phyloP scores from a whole-genome alignment of 2,329 filamentous ascomycete species.

The Tothia fuscella region DNA sequence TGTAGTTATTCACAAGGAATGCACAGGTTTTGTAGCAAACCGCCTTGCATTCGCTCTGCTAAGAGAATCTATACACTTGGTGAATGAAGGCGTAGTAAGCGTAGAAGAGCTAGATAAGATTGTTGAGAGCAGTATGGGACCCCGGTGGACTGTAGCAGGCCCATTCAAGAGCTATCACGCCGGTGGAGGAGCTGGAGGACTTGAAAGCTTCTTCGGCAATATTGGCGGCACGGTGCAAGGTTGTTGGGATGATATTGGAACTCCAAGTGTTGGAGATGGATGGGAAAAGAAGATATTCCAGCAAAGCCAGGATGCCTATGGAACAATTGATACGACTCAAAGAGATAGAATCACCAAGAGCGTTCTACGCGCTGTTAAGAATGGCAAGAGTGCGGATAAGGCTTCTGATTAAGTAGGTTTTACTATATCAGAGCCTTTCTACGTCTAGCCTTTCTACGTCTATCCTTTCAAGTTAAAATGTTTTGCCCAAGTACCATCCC shows the following conservation, averaged over 20 bases:
- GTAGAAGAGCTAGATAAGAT: conserved; percentile 43
- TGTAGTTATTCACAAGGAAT: conserved; percentile 39
- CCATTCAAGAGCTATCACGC: conserved; percentile 49
- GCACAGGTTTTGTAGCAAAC: conserved; percentile 46
- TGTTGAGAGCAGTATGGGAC: conserved; percentile 40
- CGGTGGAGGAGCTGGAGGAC: conserved; percentile 42
- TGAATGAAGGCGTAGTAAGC: conserved; percentile 39
- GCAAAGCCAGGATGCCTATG: conserved; percentile 37
- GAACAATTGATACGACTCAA: conserved; percentile 26
- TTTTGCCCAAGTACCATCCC: no score
- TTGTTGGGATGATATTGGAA: conserved; percentile 37
- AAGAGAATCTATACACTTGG: conserved; percentile 43
- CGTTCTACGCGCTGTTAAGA: conserved; percentile 27
- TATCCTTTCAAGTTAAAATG: no score
- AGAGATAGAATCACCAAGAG: conserved; percentile 31
- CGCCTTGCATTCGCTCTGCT: conserved; percentile 45
- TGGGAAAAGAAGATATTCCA: conserved; percentile 37
- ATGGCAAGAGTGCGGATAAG: no score
- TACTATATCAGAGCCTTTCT: no score
- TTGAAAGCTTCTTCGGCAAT: conserved; percentile 43
- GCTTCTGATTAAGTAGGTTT: no score
- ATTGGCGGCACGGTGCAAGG: conserved; percentile 43
- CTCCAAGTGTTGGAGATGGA: conserved; percentile 13
- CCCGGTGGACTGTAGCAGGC: conserved; percentile 43
- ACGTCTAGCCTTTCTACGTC: no score